Conservation (phyloP, 345 rosid species). For the Streptanthus diversifolius region DNA sequence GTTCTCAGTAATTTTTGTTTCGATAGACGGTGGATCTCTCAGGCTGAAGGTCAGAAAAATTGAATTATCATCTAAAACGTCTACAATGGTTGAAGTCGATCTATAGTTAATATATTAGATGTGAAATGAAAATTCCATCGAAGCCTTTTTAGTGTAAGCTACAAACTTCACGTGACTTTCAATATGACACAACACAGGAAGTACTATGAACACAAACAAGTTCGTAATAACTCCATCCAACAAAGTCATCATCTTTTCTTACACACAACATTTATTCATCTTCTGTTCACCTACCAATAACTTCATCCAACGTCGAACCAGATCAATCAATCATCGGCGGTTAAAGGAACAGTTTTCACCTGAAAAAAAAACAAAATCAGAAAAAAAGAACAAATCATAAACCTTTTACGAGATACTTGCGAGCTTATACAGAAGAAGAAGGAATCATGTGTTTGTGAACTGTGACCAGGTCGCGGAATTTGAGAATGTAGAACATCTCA, state of each 20-base stretch:
- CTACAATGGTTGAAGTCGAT: background rate
- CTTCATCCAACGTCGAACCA: conserved; percentile 16
- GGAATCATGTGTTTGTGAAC: background rate
- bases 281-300: background rate
- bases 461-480: conserved; percentile 81
- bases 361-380: conserved; percentile 38
- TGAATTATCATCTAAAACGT: background rate
- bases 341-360: conserved; percentile 79
- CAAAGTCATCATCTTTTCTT: background rate
- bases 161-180: conserved; percentile 33
- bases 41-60: too few species aligned
- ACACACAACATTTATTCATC: conserved; percentile 22
- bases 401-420: background rate
- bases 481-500: conserved; percentile 98
- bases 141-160: conserved; percentile 28
- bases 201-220: conserved; percentile 1
- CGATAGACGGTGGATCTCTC: background rate
- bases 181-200: conserved; percentile 5
- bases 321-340: conserved; percentile 44
- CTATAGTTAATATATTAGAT: background rate
- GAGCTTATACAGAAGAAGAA: background rate
- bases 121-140: conserved; percentile 20
- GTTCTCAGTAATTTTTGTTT: background rate
- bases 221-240: conserved; percentile 5
- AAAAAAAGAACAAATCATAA: background rate